Evolutionary conservation across 768 basidiomycete species (phyloP).

Genomic region (Asterophora lycoperdoides): DNA sequence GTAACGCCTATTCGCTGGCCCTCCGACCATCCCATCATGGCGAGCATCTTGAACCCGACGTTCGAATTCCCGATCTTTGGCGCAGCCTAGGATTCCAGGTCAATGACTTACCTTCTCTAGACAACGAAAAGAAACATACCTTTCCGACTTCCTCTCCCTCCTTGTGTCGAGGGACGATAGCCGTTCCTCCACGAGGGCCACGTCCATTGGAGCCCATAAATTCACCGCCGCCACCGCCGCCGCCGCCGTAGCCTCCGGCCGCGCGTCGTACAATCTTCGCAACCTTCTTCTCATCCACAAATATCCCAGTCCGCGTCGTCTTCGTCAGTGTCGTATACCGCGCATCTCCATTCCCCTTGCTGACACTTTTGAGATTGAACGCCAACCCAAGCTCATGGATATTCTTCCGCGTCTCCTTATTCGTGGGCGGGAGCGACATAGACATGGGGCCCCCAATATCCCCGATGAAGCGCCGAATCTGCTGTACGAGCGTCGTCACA

Average conservation of each 20-base stretch:
- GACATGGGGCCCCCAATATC: slow-evolving; percentile 46
- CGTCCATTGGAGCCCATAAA: slow-evolving; percentile 31
- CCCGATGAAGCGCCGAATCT: slow-evolving; percentile 66
- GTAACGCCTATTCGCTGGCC: slow-evolving; percentile 70
- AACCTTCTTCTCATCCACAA: slow-evolving; percentile 60
- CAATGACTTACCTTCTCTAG: background rate
- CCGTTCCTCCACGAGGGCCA: slow-evolving; percentile 22
- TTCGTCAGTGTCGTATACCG: slow-evolving; percentile 78
- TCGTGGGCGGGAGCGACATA: slow-evolving; percentile 76
- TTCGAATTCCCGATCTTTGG: slow-evolving; percentile 79
- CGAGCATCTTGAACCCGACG: slow-evolving; percentile 83
- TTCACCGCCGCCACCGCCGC: slow-evolving; percentile 29
- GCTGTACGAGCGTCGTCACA: slow-evolving; percentile 60
- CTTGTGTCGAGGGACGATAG: slow-evolving; percentile 44
- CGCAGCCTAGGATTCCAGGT: slow-evolving; percentile 48
- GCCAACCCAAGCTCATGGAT: slow-evolving; percentile 79
- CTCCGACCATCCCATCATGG: slow-evolving; percentile 89
- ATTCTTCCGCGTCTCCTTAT: slow-evolving; percentile 62
- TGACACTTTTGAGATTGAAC: slow-evolving; percentile 75
- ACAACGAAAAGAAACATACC: slow-evolving; percentile 31
- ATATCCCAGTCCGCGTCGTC: slow-evolving; percentile 54
- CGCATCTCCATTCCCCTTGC: slow-evolving; percentile 61
- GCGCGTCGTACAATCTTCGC: slow-evolving; percentile 37
- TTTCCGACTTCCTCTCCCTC: slow-evolving; percentile 91
- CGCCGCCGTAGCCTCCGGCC: slow-evolving; percentile 29